Base-by-base conservation (phyloP, 257 asterid species). In the Nicotiana otophora region DNA sequence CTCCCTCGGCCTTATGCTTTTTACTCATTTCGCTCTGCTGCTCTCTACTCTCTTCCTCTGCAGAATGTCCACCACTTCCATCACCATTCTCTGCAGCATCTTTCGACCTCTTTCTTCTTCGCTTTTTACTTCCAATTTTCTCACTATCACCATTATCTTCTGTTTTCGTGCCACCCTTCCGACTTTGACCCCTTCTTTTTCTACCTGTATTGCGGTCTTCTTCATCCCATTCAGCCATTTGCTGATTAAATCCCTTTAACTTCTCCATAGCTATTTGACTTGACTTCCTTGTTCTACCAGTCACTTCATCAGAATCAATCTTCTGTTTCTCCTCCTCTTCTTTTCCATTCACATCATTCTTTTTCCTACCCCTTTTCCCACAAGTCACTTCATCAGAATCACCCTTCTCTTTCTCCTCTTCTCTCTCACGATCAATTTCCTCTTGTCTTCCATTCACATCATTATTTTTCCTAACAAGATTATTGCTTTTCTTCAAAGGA, bases 11-110 rank as follows among this genome's bases (percentile, higher is more conserved):
- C 63, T 57, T 69, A 46, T 58, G 66, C 4, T 46, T 28, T 77
- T 85, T 76, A 65, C 81, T 15, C 72, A 33, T 68, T 82, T 86
- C 84, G 66, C 74, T 77, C 79, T 42, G 48, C 4, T 39, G 74
- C 76, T 81, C 78, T 78, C 20, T 19, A 33, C 1, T 20, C 70
- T 63, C 19, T 34, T 61, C 26, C 77, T 48, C 60, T 7, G 62
- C 65, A 64, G 53, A 65, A 65, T 80, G 69, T 78, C 33, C 67
- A 10, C 33, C 82, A 54, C 34, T 55, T n/a, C 16, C 46, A 23
- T 15, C 74, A 66, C 10, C 39, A 66, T 36, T 34, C 4, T 10
- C 26, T 65, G 19, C 82, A 19, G 79, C 33, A 19, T 19, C 61
- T 14, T 20, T 46, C 2, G 5, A 46, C 12, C 28, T 80, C 42